Evolutionary conservation across 257 asterid species (phyloP).

Genomic region (Hygrophila difformis): DNA sequence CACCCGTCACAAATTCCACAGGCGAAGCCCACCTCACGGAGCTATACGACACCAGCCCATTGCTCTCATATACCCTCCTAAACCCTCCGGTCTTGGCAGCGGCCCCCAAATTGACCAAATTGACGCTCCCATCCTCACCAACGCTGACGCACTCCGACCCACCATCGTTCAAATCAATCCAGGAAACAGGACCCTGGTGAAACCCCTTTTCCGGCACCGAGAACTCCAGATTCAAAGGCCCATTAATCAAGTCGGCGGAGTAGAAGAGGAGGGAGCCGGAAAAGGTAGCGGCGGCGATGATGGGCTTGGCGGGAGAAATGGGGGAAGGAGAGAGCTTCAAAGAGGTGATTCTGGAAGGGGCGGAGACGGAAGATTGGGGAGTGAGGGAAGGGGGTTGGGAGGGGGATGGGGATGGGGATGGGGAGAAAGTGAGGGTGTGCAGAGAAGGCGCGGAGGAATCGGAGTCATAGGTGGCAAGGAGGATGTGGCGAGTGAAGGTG

Average conservation of each 20-base stretch:
- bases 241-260: slow-evolving; percentile 43
- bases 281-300: slow-evolving; percentile 54
- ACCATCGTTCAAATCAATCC: slow-evolving; percentile 59
- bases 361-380: slow-evolving; percentile 35
- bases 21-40: slow-evolving; percentile 91
- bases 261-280: slow-evolving; percentile 45
- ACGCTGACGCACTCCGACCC: slow-evolving; percentile 71
- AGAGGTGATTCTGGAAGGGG: slow-evolving; percentile 53
- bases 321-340: slow-evolving; percentile 36
- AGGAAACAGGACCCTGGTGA: slow-evolving; percentile 45
- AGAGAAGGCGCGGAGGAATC: slow-evolving; percentile 50
- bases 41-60: slow-evolving; percentile 63
- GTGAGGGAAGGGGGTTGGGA: slow-evolving; percentile 19
- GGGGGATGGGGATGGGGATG: slow-evolving; percentile 24
- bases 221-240: slow-evolving; percentile 32
- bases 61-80: slow-evolving; percentile 54
- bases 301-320: slow-evolving; percentile 35
- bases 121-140: slow-evolving; percentile 82
- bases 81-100: slow-evolving; percentile 28
- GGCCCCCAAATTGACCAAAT: slow-evolving; percentile 34
- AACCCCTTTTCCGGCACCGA: slow-evolving; percentile 41
- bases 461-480: slow-evolving; percentile 58
- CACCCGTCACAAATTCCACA: slow-evolving; percentile 77
- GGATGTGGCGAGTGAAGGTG: slow-evolving; percentile 59
- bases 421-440: slow-evolving; percentile 37